Percentiles rank a stretch among this genome's conserved stretches.
phyloP scores from a whole-genome alignment of 805 yeast species.

The Yamadazyma kitorensis region DNA sequence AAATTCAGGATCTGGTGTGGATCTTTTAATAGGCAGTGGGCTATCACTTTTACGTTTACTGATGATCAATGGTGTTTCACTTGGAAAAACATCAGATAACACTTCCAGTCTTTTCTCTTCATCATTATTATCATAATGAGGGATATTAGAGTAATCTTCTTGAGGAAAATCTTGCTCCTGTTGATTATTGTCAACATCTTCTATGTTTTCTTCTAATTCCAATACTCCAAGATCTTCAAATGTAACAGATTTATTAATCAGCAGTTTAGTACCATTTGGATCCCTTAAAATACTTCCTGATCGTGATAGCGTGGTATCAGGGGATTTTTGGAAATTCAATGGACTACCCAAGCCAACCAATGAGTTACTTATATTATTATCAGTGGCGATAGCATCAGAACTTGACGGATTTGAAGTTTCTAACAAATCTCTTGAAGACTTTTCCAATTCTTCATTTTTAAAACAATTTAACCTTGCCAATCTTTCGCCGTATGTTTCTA shows the following conservation, averaged over 20 bases:
- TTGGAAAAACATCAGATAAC: slow-evolving; percentile 32
- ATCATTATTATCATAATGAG: slow-evolving; percentile 15
- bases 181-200: slow-evolving; percentile 9
- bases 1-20: slow-evolving; percentile 1
- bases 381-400: slow-evolving; percentile 7
- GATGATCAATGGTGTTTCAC: slow-evolving; percentile 32
- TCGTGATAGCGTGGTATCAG: slow-evolving; percentile 14
- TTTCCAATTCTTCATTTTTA: slow-evolving; percentile 75
- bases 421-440: slow-evolving; percentile 17
- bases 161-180: slow-evolving; percentile 19
- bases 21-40: slow-evolving; percentile 9
- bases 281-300: slow-evolving; percentile 16
- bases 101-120: slow-evolving; percentile 41
- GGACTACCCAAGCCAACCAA: slow-evolving; percentile 13
- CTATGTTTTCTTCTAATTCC: slow-evolving; percentile 19
- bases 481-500: slow-evolving; percentile 89
- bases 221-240: slow-evolving; percentile 35
- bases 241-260: slow-evolving; percentile 33
- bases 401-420: slow-evolving; percentile 9
- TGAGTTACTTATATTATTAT: slow-evolving; percentile 5
- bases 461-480: slow-evolving; percentile 89
- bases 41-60: slow-evolving; percentile 19
- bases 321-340: slow-evolving; percentile 14
- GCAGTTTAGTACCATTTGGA: slow-evolving; percentile 13
- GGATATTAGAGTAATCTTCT: slow-evolving; percentile 15